phyloP scores from a whole-genome alignment of 129 eudicot genomes.

The Pseudognaphalium luteoalbum region DNA sequence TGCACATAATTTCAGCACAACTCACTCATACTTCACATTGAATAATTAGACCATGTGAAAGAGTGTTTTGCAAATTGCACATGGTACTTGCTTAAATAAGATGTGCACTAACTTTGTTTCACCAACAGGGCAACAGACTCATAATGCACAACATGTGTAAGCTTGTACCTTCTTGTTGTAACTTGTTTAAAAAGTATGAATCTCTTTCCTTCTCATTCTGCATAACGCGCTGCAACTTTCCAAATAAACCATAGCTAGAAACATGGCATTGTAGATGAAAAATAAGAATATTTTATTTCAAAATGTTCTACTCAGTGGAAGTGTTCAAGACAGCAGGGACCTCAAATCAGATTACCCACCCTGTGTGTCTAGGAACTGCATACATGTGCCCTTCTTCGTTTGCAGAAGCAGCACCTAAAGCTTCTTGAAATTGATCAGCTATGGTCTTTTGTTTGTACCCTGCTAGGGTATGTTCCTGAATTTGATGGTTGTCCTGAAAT shows the following conservation, averaged over 20 bases:
- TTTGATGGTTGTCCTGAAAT: constrained; percentile 41
- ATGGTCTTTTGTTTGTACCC: constrained; percentile 51
- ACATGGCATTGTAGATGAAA: background rate
- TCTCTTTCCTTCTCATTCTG: constrained; percentile 66
- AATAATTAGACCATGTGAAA: background rate
- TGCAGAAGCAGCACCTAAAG: constrained; percentile 53
- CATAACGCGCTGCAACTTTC: constrained; percentile 71
- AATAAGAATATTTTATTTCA: background rate
- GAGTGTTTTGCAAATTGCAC: background rate
- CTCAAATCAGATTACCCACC: constrained; percentile 43
- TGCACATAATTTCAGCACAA: constrained; percentile 1
- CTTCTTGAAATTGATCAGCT: constrained; percentile 82
- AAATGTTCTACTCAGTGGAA: background rate
- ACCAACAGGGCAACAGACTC: constrained; percentile 5
- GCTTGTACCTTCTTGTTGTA: constrained; percentile 43
- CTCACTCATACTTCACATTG: background rate
- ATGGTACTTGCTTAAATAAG: background rate
- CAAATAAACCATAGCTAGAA: constrained; percentile 59
- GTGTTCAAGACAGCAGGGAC: background rate
- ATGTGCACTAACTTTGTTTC: constrained; percentile 16
- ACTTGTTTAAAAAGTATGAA: constrained; percentile 41
- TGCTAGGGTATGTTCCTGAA: constrained; percentile 30
- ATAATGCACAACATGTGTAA: constrained; percentile 23
- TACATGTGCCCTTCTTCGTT: constrained; percentile 37
- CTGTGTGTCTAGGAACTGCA: constrained; percentile 37